Percentiles rank a stretch among this genome's conserved stretches.
Evolutionary conservation across 331 rosid genomes (phyloP).

Genomic region (Malus hybrid): DNA sequence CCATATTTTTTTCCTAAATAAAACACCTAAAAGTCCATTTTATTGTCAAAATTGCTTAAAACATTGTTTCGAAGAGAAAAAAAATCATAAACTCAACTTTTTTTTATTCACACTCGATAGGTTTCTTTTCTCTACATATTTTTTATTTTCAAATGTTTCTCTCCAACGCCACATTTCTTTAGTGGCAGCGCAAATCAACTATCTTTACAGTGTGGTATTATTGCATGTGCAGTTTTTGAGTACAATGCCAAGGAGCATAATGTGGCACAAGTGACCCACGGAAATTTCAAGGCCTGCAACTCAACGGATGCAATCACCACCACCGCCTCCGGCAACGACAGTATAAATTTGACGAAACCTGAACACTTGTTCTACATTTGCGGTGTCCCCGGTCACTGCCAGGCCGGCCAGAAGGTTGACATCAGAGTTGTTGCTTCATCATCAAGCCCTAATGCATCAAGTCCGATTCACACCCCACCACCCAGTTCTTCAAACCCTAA

Average conservation of each 20-base stretch:
- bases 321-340: constrained; percentile 10
- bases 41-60: too few relatives aligned
- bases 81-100: too few relatives aligned
- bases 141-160: too few relatives aligned
- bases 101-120: too few relatives aligned
- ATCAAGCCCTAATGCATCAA: background rate
- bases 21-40: too few relatives aligned
- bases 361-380: constrained; percentile 25
- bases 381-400: constrained; percentile 17
- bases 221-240: constrained; percentile 17
- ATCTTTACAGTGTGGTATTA: background rate
- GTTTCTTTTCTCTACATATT: too few relatives aligned
- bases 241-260: constrained; percentile 6
- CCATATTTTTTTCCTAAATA: too few relatives aligned
- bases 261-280: constrained; percentile 19
- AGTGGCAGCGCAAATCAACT: too few relatives aligned
- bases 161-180: too few relatives aligned
- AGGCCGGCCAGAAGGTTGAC: constrained; percentile 29
- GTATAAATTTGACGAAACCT: background rate
- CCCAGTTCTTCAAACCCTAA: background rate
- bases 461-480: background rate
- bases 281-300: constrained; percentile 20
- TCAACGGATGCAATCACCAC: background rate
- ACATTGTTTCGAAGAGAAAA: too few relatives aligned
- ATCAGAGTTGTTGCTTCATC: constrained; percentile 5